These are phyloP conservation scores for Kalaharituber pfeilii DNA, from an alignment of 2,329 filamentous ascomycete genomes.

Conservation along the genomic window DNA sequence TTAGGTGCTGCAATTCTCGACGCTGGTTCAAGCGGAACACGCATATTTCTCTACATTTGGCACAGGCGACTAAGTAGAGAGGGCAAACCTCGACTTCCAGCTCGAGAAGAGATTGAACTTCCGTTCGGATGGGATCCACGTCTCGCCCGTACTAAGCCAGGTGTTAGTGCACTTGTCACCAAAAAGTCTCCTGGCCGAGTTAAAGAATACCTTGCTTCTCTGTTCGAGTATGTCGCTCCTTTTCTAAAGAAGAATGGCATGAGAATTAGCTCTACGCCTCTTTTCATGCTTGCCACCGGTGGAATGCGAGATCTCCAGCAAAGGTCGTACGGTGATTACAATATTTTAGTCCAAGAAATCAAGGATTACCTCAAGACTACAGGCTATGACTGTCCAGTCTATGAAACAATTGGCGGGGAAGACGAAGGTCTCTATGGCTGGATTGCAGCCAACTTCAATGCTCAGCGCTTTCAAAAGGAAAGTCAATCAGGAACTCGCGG, in stretches of 20 bases:
- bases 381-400: neutral
- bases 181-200: neutral
- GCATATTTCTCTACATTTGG: neutral
- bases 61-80: neutral
- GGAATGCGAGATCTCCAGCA: slow-evolving; percentile 6
- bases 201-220: neutral
- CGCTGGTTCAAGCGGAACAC: neutral
- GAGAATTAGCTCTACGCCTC: neutral
- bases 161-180: neutral
- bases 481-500: neutral
- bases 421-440: slow-evolving; percentile 8
- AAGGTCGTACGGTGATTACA: neutral
- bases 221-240: neutral
- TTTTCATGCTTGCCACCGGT: slow-evolving; percentile 5
- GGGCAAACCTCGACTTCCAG: neutral
- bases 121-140: neutral
- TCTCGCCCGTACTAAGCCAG: neutral
- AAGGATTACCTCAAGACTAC: slow-evolving; percentile 1
- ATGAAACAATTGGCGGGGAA: slow-evolving; percentile 5
- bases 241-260: neutral
- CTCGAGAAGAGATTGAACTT: neutral
- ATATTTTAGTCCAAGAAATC: neutral
- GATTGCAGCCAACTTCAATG: slow-evolving; percentile 6
- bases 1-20: neutral
- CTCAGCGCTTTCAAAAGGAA: neutral